Evolutionary conservation across 768 basidiomycete genomes (phyloP).

Genomic region (Boletus sensibilis): DNA sequence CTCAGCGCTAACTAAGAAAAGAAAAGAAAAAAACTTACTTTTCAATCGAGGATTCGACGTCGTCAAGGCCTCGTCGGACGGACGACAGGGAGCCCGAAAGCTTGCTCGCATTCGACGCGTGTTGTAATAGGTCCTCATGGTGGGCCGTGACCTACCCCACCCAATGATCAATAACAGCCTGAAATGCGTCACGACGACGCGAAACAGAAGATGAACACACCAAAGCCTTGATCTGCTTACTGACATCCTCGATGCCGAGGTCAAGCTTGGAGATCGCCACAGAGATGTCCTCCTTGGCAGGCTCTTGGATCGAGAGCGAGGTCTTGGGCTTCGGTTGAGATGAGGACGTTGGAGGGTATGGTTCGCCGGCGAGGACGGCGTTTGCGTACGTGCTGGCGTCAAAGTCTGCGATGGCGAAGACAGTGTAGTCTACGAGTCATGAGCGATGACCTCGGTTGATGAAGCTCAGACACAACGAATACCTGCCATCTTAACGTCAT

Average conservation of each 20-base stretch:
- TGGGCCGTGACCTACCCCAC: constrained; percentile 69
- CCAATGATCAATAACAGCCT: not conserved
- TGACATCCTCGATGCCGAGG: constrained; percentile 87
- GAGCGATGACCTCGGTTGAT: not conserved
- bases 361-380: constrained; percentile 79
- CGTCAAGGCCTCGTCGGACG: constrained; percentile 67
- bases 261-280: constrained; percentile 86
- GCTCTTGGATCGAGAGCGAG: constrained; percentile 42
- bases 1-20: not conserved
- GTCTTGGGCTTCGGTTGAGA: constrained; percentile 18
- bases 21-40: constrained; percentile 47
- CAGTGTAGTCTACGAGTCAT: constrained; percentile 58
- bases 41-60: constrained; percentile 73
- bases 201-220: constrained; percentile 42
- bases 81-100: constrained; percentile 67
- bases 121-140: constrained; percentile 78
- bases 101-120: constrained; percentile 73
- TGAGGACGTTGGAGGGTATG: constrained; percentile 54
- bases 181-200: too few relatives aligned
- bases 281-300: constrained; percentile 82
- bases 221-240: constrained; percentile 82
- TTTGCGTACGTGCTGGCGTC: constrained; percentile 91
- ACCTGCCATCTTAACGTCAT: constrained; percentile 22
- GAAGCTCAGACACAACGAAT: not conserved
- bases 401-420: constrained; percentile 74